phyloP scores from a whole-genome alignment of 169 alveolate genomes.

The Babesia divergens region DNA sequence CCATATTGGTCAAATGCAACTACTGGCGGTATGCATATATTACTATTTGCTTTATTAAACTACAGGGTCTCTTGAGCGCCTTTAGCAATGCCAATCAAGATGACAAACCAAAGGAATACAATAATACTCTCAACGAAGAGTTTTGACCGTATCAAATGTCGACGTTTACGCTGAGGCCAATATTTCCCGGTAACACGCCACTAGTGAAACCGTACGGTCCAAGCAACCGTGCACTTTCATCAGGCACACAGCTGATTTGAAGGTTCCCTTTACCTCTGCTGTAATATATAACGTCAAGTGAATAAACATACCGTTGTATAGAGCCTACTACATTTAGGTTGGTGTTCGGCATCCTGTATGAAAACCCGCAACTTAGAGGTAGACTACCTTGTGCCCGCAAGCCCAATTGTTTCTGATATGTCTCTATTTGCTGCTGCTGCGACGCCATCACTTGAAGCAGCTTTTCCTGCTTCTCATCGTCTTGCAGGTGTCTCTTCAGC shows the following conservation, averaged over 20 bases:
- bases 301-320: conserved; percentile 11
- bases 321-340: conserved; percentile 63
- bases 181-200: conserved; percentile 73
- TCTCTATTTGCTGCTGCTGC: conserved; percentile 73
- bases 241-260: conserved; percentile 75
- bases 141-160: conserved; percentile 36
- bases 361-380: conserved; percentile 67
- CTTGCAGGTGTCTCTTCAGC: conserved; percentile 22
- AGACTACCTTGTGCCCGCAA: conserved; percentile 14
- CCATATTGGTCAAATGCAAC: neutral
- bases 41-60: neutral
- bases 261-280: conserved; percentile 68
- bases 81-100: neutral
- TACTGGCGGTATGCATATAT: neutral
- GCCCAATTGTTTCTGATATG: conserved; percentile 43
- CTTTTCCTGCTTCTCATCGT: conserved; percentile 40
- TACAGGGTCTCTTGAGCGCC: neutral
- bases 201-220: conserved; percentile 75
- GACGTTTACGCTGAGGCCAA: conserved; percentile 67
- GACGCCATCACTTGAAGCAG: conserved; percentile 57
- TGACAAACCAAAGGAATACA: neutral
- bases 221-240: conserved; percentile 65
- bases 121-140: neutral
- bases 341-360: conserved; percentile 75
- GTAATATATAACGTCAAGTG: neutral